Conservation (phyloP, 352 stramenopile species). For the Phytophthora vignae region DNA sequence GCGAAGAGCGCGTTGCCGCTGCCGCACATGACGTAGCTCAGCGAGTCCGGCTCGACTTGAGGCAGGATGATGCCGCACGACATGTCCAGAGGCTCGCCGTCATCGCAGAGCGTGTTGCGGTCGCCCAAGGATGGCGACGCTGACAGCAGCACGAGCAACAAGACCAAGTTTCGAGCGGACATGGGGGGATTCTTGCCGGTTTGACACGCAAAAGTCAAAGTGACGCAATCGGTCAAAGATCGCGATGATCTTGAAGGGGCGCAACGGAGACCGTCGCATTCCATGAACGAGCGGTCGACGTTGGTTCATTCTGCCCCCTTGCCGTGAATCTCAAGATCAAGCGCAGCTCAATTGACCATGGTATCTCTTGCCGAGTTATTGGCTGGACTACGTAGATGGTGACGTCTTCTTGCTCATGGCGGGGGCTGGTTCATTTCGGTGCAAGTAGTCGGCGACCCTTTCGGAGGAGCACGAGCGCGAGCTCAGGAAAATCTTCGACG, state of each 20-base stretch:
- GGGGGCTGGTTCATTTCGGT: neutral
- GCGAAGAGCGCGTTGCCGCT: conserved; percentile 40
- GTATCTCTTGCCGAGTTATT: neutral
- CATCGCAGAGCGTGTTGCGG: conserved; percentile 49
- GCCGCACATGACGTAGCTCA: conserved; percentile 25
- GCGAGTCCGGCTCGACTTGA: neutral
- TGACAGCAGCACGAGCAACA: conserved; percentile 11
- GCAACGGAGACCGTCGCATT: conserved; percentile 18
- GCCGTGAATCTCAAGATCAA: neutral
- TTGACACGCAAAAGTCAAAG: conserved; percentile 32
- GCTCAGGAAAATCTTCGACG: conserved; percentile 81
- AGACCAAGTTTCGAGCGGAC: neutral
- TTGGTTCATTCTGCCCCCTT: neutral
- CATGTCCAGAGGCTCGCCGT: conserved; percentile 29
- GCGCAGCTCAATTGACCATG: neutral
- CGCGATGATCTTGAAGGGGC: conserved; percentile 21
- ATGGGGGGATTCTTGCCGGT: conserved; percentile 1
- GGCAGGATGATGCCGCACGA: conserved; percentile 17
- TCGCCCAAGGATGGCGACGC: conserved; percentile 10
- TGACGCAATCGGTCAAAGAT: conserved; percentile 17
- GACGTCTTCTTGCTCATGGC: neutral
- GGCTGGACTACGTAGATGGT: neutral
- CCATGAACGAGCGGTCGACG: conserved; percentile 5
- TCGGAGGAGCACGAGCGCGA: conserved; percentile 75
- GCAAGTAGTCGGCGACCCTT: conserved; percentile 47